phyloP scores from a whole-genome alignment of 2,329 filamentous ascomycete species.

The Penicillium sp. region DNA sequence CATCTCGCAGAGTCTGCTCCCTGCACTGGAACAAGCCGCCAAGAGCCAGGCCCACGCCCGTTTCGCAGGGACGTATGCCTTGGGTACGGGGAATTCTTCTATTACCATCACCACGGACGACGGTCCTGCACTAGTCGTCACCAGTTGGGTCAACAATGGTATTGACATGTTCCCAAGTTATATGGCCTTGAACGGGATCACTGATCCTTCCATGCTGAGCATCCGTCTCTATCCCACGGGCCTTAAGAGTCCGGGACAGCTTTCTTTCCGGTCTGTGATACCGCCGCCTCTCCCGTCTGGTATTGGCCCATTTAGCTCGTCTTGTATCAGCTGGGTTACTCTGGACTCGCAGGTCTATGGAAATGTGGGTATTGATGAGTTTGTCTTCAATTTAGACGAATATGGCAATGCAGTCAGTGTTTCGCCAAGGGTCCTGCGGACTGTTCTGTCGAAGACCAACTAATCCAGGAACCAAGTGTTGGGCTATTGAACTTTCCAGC shows the following conservation, averaged over 20 bases:
- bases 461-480: neutral
- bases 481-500: neutral
- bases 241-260: constrained; percentile 11
- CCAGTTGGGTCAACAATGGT: constrained; percentile 21
- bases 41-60: constrained; percentile 20
- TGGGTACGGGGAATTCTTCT: constrained; percentile 10
- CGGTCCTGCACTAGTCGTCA: constrained; percentile 18
- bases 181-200: constrained; percentile 1
- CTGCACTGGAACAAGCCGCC: constrained; percentile 24
- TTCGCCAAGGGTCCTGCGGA: constrained; percentile 16
- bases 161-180: constrained; percentile 19
- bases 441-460: constrained; percentile 5
- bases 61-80: constrained; percentile 23
- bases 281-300: neutral
- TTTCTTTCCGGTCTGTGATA: constrained; percentile 24
- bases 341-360: constrained; percentile 18
- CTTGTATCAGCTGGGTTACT: constrained; percentile 18
- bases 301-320: constrained; percentile 13
- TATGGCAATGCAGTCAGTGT: constrained; percentile 15
- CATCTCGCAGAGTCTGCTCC: constrained; percentile 14
- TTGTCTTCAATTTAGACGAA: constrained; percentile 18
- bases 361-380: constrained; percentile 23
- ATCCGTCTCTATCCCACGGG: constrained; percentile 28
- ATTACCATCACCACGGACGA: constrained; percentile 23
- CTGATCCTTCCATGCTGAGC: constrained; percentile 11